Evolutionary conservation across 2,329 filamentous ascomycete species (phyloP).

Genomic region (Coniosporium tulheliwenetii): DNA sequence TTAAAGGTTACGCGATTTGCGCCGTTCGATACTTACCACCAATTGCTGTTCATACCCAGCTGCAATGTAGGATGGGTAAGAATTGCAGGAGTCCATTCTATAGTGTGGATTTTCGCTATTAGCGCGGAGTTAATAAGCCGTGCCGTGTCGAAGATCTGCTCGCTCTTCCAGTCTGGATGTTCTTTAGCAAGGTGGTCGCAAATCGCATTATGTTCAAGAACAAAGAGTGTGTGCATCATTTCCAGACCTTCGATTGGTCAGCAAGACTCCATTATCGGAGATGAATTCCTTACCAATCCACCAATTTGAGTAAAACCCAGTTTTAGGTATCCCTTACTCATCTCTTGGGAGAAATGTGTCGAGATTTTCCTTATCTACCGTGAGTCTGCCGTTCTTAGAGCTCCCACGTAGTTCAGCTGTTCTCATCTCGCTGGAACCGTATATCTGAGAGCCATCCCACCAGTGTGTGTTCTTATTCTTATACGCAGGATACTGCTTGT

Average conservation of each 20-base stretch:
- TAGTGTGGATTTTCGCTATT: slow-evolving; percentile 35
- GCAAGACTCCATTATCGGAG: too few species aligned
- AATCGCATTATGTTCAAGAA: slow-evolving; percentile 30
- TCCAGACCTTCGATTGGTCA: too few species aligned
- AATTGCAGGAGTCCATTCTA: slow-evolving; percentile 34
- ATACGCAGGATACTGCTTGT: slow-evolving; percentile 24
- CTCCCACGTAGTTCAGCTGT: slow-evolving; percentile 21
- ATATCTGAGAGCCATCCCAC: slow-evolving; percentile 34
- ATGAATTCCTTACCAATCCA: too few species aligned
- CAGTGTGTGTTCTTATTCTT: slow-evolving; percentile 27
- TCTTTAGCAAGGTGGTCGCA: slow-evolving; percentile 20
- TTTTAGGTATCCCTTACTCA: slow-evolving; percentile 19
- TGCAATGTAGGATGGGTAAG: slow-evolving; percentile 27
- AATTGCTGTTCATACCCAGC: slow-evolving; percentile 29
- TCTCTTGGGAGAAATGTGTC: slow-evolving; percentile 25
- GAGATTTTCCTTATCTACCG: slow-evolving; percentile 16
- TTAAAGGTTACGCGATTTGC: too few species aligned
- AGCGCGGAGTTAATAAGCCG: slow-evolving; percentile 29
- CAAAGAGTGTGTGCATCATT: slow-evolving; percentile 30
- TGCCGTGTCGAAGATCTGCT: slow-evolving; percentile 29
- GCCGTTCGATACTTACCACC: too few species aligned
- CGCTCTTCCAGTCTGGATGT: slow-evolving; percentile 22
- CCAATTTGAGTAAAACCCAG: slow-evolving; percentile 30
- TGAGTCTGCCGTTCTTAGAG: slow-evolving; percentile 22
- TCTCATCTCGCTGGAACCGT: slow-evolving; percentile 23